Conservation (phyloP, 257 asterid species). For the Ophiorrhiza pumila region DNA sequence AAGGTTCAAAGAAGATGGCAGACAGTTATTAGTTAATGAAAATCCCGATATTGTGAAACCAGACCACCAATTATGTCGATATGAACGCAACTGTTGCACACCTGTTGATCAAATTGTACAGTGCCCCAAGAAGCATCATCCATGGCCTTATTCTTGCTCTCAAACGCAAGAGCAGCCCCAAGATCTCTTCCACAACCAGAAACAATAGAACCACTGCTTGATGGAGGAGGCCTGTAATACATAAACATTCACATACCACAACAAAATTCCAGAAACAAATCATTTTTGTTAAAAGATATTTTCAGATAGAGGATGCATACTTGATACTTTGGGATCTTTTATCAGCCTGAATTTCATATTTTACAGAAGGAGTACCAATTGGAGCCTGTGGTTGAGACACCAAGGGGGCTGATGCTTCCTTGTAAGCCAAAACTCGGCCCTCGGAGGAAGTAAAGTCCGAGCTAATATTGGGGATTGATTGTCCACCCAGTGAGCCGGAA, state of each 20-base stretch:
- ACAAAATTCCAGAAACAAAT: conserved; percentile 8
- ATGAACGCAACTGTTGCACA: conserved; percentile 9
- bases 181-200: conserved; percentile 41
- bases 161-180: conserved; percentile 39
- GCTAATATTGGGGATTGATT: conserved; percentile 30
- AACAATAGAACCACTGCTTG: conserved; percentile 34
- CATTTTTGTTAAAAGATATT: neutral
- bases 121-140: conserved; percentile 37
- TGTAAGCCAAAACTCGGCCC: conserved; percentile 35
- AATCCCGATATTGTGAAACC: neutral
- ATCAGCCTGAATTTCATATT: conserved; percentile 43
- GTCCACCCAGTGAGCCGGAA: conserved; percentile 34
- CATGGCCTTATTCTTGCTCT: conserved; percentile 50
- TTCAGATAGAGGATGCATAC: conserved; percentile 33
- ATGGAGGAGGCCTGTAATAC: conserved; percentile 45
- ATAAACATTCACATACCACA: conserved; percentile 14
- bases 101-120: conserved; percentile 42
- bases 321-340: conserved; percentile 30
- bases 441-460: conserved; percentile 40
- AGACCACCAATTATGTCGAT: conserved; percentile 5
- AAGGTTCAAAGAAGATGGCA: neutral
- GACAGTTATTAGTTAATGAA: neutral
- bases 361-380: conserved; percentile 57
- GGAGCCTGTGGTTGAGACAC: conserved; percentile 55
- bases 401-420: conserved; percentile 37